Evolutionary conservation across 2,329 filamentous ascomycete species (phyloP).

Genomic region (Pseudopithomyces maydicus): DNA sequence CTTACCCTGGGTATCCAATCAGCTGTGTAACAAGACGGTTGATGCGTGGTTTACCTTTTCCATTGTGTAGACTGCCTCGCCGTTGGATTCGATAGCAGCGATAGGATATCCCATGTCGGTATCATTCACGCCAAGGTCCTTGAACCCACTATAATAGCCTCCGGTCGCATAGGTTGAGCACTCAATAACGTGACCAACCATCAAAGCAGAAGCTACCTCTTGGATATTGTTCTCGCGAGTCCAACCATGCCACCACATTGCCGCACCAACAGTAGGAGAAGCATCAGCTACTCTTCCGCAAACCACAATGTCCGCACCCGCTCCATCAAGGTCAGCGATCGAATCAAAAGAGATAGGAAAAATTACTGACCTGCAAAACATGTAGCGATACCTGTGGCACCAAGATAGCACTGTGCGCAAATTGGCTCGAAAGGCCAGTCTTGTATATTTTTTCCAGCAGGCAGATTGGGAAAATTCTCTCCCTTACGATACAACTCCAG

Average conservation of each 20-base stretch:
- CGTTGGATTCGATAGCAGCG: constrained; percentile 51
- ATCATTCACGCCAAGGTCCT: constrained; percentile 28
- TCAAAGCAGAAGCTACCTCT: constrained; percentile 54
- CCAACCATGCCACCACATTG: constrained; percentile 61
- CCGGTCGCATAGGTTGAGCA: constrained; percentile 33
- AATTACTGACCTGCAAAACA: constrained; percentile 20
- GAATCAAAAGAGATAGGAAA: not conserved
- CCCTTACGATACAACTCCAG: constrained; percentile 23
- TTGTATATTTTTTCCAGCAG: constrained; percentile 25
- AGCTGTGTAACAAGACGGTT: not conserved
- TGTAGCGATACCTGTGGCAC: constrained; percentile 25
- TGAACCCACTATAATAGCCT: constrained; percentile 41
- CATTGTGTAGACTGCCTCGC: constrained; percentile 45
- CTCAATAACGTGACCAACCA: constrained; percentile 48
- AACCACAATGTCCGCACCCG: constrained; percentile 30
- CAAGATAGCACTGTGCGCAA: constrained; percentile 34
- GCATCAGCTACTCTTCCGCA: constrained; percentile 30
- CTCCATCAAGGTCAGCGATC: not conserved
- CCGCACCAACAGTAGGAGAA: constrained; percentile 55
- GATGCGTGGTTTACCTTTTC: constrained; percentile 14
- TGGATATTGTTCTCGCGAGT: constrained; percentile 50
- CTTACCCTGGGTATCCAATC: constrained; percentile 9
- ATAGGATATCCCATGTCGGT: constrained; percentile 49
- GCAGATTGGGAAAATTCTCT: constrained; percentile 27
- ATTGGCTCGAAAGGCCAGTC: constrained; percentile 30